These are phyloP conservation scores for Salix suchowensis DNA, from an alignment of 345 rosid species.

Conservation along the genomic window DNA sequence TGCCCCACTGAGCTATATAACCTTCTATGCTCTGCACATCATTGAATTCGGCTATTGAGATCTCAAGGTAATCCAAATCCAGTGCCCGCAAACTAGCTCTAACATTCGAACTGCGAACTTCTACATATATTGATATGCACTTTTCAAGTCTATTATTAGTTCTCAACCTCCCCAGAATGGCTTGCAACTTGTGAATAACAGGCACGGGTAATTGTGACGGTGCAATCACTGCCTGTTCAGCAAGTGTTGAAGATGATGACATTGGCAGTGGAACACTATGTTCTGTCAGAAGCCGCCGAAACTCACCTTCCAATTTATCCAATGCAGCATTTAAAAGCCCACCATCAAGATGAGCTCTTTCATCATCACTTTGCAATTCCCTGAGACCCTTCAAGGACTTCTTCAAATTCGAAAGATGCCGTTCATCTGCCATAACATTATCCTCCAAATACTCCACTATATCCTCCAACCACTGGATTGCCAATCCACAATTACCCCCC, in stretches of 20 bases:
- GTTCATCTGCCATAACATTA: conserved; percentile 69
- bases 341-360: conserved; percentile 56
- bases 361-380: conserved; percentile 46
- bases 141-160: conserved; percentile 79
- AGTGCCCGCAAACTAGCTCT: conserved; percentile 92
- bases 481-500: conserved; percentile 91
- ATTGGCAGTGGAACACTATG: conserved; percentile 86
- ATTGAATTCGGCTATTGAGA: conserved; percentile 76
- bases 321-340: conserved; percentile 83
- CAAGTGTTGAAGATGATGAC: conserved; percentile 57
- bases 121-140: conserved; percentile 77
- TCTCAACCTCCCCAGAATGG: conserved; percentile 79
- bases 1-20: conserved; percentile 88
- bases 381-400: conserved; percentile 56
- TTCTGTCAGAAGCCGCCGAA: conserved; percentile 66
- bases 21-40: conserved; percentile 88
- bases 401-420: conserved; percentile 66
- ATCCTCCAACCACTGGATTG: conserved; percentile 98
- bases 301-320: conserved; percentile 74
- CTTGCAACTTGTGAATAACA: conserved; percentile 85
- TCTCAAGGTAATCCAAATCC: conserved; percentile 87
- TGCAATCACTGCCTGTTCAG: conserved; percentile 70
- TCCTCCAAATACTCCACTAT: conserved; percentile 94
- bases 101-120: conserved; percentile 81
- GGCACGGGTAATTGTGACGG: conserved; percentile 86